Evolutionary conservation across 345 rosid genomes (phyloP).

Genomic region (Melaleuca quinquenervia): DNA sequence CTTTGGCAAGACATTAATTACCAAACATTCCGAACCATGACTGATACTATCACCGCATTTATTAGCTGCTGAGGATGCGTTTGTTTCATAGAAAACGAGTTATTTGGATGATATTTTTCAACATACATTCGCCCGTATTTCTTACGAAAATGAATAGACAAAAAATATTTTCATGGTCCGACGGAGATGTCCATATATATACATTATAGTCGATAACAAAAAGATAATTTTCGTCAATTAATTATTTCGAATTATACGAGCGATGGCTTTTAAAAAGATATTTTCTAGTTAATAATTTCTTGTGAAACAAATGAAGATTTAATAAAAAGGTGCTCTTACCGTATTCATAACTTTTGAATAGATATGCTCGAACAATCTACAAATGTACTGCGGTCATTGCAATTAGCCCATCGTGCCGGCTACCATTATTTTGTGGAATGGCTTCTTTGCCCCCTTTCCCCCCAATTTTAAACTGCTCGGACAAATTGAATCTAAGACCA

Average conservation of each 20-base stretch:
- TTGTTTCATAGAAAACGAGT: too few species aligned
- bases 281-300: too few species aligned
- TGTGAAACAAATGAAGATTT: neutral
- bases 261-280: too few species aligned
- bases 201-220: too few species aligned
- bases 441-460: neutral
- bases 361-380: neutral
- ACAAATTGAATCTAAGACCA: neutral
- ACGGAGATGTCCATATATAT: too few species aligned
- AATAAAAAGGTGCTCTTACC: accelerated
- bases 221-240: too few species aligned
- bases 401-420: neutral
- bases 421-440: neutral
- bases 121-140: too few species aligned
- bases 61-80: too few species aligned
- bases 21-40: neutral
- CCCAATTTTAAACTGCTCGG: neutral
- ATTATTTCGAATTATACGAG: too few species aligned
- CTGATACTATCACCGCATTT: neutral
- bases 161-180: too few species aligned
- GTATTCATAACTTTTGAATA: neutral
- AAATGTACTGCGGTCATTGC: neutral
- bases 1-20: neutral
- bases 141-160: too few species aligned
- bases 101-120: too few species aligned